Percentiles rank a stretch among this genome's conserved stretches.
Evolutionary conservation across 148 eudicot genomes (phyloP).

Genomic region (Linanthus parryae): DNA sequence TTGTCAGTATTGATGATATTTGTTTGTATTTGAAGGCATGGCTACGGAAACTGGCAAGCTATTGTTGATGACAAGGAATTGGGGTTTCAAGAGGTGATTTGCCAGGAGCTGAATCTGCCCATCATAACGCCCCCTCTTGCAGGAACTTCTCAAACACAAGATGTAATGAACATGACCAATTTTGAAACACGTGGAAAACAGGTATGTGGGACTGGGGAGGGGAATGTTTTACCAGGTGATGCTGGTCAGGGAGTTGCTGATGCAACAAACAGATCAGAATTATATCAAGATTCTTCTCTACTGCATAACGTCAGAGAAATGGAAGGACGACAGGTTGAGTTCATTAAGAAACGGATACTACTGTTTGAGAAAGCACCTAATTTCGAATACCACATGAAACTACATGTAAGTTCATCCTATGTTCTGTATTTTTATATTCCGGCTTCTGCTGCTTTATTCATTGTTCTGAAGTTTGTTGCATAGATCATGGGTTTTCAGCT

Average conservation of each 20-base stretch:
- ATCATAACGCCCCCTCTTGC: slow-evolving; percentile 40
- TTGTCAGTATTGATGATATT: too few relatives aligned
- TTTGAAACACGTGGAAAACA: slow-evolving; percentile 34
- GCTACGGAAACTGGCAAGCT: slow-evolving; percentile 98
- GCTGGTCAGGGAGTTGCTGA: slow-evolving; percentile 35
- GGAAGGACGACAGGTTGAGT: slow-evolving; percentile 93
- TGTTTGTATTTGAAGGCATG: slow-evolving; percentile 55
- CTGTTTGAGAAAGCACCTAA: slow-evolving; percentile 76
- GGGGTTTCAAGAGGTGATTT: slow-evolving; percentile 65
- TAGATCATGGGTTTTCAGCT: too few relatives aligned
- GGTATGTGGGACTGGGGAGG: slow-evolving; percentile 29
- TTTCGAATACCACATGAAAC: slow-evolving; percentile 55
- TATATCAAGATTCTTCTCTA: slow-evolving; percentile 30
- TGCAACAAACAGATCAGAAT: slow-evolving; percentile 21
- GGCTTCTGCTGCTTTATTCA: too few relatives aligned
- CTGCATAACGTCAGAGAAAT: slow-evolving; percentile 71
- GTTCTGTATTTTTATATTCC: too few relatives aligned
- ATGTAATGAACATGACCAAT: slow-evolving; percentile 14
- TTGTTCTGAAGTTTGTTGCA: too few relatives aligned
- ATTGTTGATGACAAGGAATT: slow-evolving; percentile 87
- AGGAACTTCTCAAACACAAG: slow-evolving; percentile 42
- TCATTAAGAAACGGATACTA: slow-evolving; percentile 74
- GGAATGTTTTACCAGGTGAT: slow-evolving; percentile 38
- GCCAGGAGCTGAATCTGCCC: slow-evolving; percentile 85
- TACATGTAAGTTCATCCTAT: slow-evolving; percentile 54